A percentile compares a stretch with the other conserved stretches of the same genome.
phyloP scores from a whole-genome alignment of 371 early-diverging fungal genomes.

The Rhizomucor pusillus region DNA sequence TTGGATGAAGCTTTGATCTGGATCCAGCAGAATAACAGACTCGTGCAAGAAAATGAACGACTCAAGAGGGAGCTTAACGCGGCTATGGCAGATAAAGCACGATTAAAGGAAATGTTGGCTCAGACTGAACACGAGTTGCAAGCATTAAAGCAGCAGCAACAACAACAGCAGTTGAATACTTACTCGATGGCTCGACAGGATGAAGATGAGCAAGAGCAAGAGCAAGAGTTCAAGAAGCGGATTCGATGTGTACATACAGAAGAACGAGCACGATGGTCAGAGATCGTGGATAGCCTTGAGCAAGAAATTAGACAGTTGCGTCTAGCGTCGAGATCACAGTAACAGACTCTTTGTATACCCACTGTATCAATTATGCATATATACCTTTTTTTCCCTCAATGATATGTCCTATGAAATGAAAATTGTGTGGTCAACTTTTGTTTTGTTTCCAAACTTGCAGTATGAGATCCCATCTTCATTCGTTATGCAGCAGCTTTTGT shows the following conservation, averaged over 20 bases:
- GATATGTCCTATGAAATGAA: too few relatives aligned
- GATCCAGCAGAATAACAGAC: constrained; percentile 18
- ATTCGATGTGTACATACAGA: constrained; percentile 8
- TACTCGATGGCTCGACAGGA: too few relatives aligned
- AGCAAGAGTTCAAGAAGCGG: background rate
- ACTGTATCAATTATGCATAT: too few relatives aligned
- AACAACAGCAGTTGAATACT: too few relatives aligned
- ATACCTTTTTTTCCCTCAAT: too few relatives aligned
- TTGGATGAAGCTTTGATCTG: constrained; percentile 18
- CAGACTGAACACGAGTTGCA: constrained; percentile 3
- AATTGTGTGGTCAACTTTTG: too few relatives aligned
- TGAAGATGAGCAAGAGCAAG: background rate
- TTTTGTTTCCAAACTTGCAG: too few relatives aligned
- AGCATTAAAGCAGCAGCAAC: too few relatives aligned
- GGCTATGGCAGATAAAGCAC: background rate
- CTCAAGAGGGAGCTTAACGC: constrained; percentile 8
- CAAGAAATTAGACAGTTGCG: constrained; percentile 2
- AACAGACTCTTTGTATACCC: too few relatives aligned
- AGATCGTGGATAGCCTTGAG: constrained; percentile 1
- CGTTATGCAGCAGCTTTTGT: too few relatives aligned
- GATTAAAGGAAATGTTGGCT: constrained; percentile 1
- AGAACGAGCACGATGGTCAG: constrained; percentile 3
- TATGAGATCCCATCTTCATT: too few relatives aligned
- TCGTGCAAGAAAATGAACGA: constrained; percentile 14
- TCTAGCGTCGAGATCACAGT: too few relatives aligned